Percentiles rank a stretch among this genome's conserved stretches.
Conservation (phyloP, 1,284 basidiomycete species). For the Sporisorium iseilematis-ciliati region DNA sequence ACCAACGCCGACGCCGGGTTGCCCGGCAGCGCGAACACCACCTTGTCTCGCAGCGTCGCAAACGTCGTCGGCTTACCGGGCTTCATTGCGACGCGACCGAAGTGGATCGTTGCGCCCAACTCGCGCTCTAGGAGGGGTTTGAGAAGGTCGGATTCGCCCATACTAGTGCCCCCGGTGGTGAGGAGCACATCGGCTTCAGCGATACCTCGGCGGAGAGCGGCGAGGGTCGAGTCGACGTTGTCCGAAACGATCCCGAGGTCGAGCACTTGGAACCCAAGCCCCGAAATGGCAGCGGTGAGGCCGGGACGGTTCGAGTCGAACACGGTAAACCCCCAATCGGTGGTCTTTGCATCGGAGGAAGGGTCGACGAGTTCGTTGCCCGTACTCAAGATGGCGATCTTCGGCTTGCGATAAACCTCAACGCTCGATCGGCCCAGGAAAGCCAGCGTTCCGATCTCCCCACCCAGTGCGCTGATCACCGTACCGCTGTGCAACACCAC, state of each 20-base stretch:
- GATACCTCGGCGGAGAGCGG: constrained; percentile 75
- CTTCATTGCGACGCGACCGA: constrained; percentile 77
- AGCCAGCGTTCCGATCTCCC: constrained; percentile 85
- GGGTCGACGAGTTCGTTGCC: constrained; percentile 85
- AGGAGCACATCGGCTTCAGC: constrained; percentile 79
- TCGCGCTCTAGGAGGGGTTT: constrained; percentile 87
- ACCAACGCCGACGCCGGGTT: constrained; percentile 91
- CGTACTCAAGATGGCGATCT: constrained; percentile 83
- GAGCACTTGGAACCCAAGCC: constrained; percentile 80
- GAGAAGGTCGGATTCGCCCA: constrained; percentile 86
- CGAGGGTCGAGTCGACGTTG: constrained; percentile 76
- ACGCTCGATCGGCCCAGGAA: constrained; percentile 81
- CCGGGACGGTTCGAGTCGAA: constrained; percentile 85
- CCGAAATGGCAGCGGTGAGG: constrained; percentile 77
- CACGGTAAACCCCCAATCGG: constrained; percentile 57
- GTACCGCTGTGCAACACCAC: constrained; percentile 78
- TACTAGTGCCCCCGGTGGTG: constrained; percentile 88
- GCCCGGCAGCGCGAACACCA: constrained; percentile 85
- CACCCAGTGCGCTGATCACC: constrained; percentile 77
- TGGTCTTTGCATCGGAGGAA: constrained; percentile 65
- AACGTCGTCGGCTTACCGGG: constrained; percentile 78
- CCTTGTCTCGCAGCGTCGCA: constrained; percentile 75
- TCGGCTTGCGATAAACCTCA: constrained; percentile 78
- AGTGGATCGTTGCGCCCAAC: constrained; percentile 80
- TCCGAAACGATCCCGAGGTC: constrained; percentile 85